phyloP scores from a whole-genome alignment of 768 basidiomycete genomes.

The Xanthoconium stramineum region DNA sequence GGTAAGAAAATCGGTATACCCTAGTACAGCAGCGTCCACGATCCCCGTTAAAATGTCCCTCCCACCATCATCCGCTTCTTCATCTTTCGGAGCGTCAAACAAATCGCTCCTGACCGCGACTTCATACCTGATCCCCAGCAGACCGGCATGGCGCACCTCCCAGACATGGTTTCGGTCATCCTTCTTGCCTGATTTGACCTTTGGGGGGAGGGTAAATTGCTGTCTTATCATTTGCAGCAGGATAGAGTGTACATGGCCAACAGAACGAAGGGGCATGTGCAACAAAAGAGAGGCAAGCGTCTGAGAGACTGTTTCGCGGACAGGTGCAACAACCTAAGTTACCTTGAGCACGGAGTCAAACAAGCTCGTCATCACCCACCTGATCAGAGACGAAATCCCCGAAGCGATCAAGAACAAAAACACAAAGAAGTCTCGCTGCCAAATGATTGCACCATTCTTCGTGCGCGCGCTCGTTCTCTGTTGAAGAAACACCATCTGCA shows the following conservation, averaged over 20 bases:
- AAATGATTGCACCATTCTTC: slow-evolving; percentile 90
- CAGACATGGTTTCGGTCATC: slow-evolving; percentile 65
- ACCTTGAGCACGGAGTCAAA: neutral
- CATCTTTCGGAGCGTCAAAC: slow-evolving; percentile 43
- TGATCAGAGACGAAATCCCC: slow-evolving; percentile 97
- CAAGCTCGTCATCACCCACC: slow-evolving; percentile 28
- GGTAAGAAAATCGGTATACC: slow-evolving; percentile 44
- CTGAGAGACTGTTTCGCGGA: slow-evolving; percentile 94
- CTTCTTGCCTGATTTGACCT: slow-evolving; percentile 32
- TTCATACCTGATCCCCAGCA: slow-evolving; percentile 96
- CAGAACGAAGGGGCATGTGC: slow-evolving; percentile 80
- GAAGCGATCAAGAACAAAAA: slow-evolving; percentile 95
- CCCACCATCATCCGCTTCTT: slow-evolving; percentile 40
- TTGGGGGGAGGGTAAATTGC: slow-evolving; percentile 55
- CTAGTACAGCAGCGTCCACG: slow-evolving; percentile 86
- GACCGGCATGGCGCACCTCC: slow-evolving; percentile 97
- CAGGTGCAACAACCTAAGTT: slow-evolving; percentile 84
- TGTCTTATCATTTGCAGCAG: slow-evolving; percentile 94
- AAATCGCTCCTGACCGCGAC: slow-evolving; percentile 91
- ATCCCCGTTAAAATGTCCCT: slow-evolving; percentile 70
- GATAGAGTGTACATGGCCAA: slow-evolving; percentile 76
- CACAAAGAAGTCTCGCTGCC: slow-evolving; percentile 78
- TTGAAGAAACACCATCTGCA: slow-evolving; percentile 47
- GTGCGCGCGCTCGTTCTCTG: slow-evolving; percentile 65
- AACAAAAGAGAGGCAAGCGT: slow-evolving; percentile 86